Conservation (phyloP, 2,329 filamentous ascomycete genomes). For the Epichloe aotearoae region DNA sequence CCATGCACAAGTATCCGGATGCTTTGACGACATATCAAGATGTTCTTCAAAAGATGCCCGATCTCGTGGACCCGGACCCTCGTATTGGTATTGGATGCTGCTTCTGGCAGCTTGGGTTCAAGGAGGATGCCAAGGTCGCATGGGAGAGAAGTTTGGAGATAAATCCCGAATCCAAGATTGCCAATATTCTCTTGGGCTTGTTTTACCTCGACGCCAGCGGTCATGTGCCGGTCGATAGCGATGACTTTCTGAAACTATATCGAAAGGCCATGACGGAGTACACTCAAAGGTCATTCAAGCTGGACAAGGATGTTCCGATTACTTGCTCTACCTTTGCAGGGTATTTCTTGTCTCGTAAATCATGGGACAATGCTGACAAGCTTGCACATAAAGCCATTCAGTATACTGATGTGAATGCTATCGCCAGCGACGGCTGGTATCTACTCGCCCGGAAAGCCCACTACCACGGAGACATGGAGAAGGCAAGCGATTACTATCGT, state of each 20-base stretch:
- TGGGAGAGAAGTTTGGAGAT: constrained; percentile 84
- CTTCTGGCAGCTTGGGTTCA: constrained; percentile 92
- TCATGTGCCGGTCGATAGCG: constrained; percentile 68
- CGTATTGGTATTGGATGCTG: constrained; percentile 93
- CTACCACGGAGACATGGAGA: constrained; percentile 59
- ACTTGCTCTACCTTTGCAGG: constrained; percentile 82
- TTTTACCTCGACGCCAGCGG: constrained; percentile 83
- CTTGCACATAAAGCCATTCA: constrained; percentile 89
- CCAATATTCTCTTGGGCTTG: constrained; percentile 77
- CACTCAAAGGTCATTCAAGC: constrained; percentile 84
- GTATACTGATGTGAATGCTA: constrained; percentile 87
- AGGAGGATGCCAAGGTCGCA: constrained; percentile 77
- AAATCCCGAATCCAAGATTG: constrained; percentile 71
- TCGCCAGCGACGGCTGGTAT: constrained; percentile 97
- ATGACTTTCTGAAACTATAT: constrained; percentile 73
- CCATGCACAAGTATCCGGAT: constrained; percentile 73
- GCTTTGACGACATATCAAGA: constrained; percentile 78
- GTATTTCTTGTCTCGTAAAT: constrained; percentile 78
- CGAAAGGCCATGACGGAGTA: constrained; percentile 91
- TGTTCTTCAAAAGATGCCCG: constrained; percentile 72
- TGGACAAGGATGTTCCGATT: constrained; percentile 81
- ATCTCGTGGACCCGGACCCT: constrained; percentile 83
- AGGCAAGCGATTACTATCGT: constrained; percentile 75
- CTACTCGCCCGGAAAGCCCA: constrained; percentile 85
- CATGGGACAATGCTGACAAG: constrained; percentile 67